A percentile compares a stretch with the other conserved stretches of the same genome.
These are phyloP conservation scores for Phytophthora pluvialis DNA, from an alignment of 352 stramenopile genomes.

Conservation along the genomic window DNA sequence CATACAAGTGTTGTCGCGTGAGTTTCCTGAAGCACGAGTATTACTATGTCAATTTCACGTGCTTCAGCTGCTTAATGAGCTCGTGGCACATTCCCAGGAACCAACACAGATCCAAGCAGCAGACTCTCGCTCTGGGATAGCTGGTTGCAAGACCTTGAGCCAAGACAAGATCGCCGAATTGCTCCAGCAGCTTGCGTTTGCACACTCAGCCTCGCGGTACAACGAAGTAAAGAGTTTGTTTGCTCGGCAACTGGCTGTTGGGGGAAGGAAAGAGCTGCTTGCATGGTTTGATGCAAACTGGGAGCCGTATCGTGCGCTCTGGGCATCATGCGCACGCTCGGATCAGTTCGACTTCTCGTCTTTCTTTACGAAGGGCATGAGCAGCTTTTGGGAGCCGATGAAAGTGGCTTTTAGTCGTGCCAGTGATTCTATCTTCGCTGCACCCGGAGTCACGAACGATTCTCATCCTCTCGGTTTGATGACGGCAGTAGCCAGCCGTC, in stretches of 20 bases:
- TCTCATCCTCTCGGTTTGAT: neutral
- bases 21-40: constrained; percentile 64
- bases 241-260: constrained; percentile 43
- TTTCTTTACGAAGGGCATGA: constrained; percentile 70
- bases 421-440: constrained; percentile 9
- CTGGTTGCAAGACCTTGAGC: constrained; percentile 1
- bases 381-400: constrained; percentile 71
- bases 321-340: constrained; percentile 65
- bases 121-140: neutral
- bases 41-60: constrained; percentile 77
- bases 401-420: constrained; percentile 61
- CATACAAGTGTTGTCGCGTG: constrained; percentile 56
- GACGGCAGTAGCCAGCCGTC: neutral
- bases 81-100: constrained; percentile 29
- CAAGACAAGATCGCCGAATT: constrained; percentile 55
- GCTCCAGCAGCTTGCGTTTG: constrained; percentile 73
- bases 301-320: constrained; percentile 67
- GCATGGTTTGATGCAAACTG: constrained; percentile 60
- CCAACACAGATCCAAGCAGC: constrained; percentile 25
- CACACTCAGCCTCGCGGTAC: constrained; percentile 55
- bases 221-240: constrained; percentile 56
- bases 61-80: constrained; percentile 64
- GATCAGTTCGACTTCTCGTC: constrained; percentile 68
- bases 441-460: constrained; percentile 4
- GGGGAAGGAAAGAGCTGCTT: constrained; percentile 49